phyloP scores from a whole-genome alignment of 345 rosid genomes.

The Abelmoschus esculentus region DNA sequence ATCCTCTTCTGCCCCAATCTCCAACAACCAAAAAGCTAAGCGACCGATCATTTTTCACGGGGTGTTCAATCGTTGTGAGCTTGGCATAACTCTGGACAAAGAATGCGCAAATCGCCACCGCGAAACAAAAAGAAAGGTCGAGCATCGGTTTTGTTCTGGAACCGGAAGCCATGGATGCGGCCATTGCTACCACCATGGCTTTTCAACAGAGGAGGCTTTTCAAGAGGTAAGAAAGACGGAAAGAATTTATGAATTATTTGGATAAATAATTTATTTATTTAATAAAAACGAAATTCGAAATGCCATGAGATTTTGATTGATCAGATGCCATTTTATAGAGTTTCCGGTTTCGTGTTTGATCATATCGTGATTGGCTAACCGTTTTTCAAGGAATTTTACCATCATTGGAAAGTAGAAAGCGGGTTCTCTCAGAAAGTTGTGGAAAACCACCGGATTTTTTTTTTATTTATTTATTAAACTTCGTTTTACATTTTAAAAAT shows the following conservation, averaged over 20 bases:
- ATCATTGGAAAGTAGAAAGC: neutral
- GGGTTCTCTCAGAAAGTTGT: neutral
- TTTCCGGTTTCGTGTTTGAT: neutral
- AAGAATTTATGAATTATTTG: neutral
- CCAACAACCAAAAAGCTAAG: slow-evolving; percentile 62
- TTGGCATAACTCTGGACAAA: slow-evolving; percentile 25
- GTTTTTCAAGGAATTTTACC: slow-evolving; percentile 18
- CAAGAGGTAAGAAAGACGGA: neutral
- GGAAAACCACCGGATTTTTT: neutral
- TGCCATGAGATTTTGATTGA: neutral
- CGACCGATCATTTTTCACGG: slow-evolving; percentile 39
- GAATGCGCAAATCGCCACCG: neutral
- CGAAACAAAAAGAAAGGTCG: neutral
- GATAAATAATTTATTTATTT: neutral
- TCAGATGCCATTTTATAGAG: neutral
- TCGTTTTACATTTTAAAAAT: no score
- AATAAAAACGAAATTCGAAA: neutral
- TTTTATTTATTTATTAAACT: no score
- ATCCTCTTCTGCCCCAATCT: slow-evolving; percentile 74
- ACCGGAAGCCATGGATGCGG: slow-evolving; percentile 16
- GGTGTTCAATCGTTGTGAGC: slow-evolving; percentile 35
- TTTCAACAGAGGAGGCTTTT: neutral
- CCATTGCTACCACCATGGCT: slow-evolving; percentile 7
- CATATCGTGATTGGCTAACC: slow-evolving; percentile 11
- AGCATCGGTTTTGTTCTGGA: slow-evolving; percentile 1